Evolutionary conservation across 305 asterid species (phyloP).

Genomic region (Fraxinus velutina): DNA sequence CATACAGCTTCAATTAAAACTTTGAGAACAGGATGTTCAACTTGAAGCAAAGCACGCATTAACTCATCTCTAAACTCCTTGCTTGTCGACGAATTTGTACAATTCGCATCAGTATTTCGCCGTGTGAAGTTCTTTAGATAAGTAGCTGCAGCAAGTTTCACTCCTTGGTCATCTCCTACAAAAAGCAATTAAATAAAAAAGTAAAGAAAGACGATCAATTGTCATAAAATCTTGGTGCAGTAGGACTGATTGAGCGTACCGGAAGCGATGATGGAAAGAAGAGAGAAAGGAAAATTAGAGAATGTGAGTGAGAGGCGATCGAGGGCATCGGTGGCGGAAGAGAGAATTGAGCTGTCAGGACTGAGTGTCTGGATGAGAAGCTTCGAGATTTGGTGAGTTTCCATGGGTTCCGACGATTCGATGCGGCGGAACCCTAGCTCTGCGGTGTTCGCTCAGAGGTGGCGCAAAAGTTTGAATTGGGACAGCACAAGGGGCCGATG

Average conservation of each 20-base stretch:
- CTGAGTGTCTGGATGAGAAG: conserved; percentile 36
- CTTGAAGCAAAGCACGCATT: conserved; percentile 32
- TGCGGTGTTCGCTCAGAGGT: neutral
- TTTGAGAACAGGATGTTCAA: conserved; percentile 32
- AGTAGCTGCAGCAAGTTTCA: conserved; percentile 37
- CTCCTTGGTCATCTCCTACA: conserved; percentile 30
- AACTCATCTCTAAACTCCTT: conserved; percentile 40
- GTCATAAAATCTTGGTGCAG: neutral
- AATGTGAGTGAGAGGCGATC: conserved; percentile 25
- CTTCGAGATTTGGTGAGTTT: conserved; percentile 22
- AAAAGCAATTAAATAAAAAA: conserved; percentile 1
- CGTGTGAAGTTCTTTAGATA: conserved; percentile 42
- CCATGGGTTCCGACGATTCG: conserved; percentile 25
- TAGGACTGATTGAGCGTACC: conserved; percentile 13
- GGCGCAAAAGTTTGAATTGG: conserved; percentile 9
- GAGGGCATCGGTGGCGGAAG: conserved; percentile 36
- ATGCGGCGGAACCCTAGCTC: conserved; percentile 32
- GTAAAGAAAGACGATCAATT: neutral
- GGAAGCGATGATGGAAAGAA: conserved; percentile 31
- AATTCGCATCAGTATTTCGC: conserved; percentile 23
- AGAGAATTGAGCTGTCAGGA: conserved; percentile 24
- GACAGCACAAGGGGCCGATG: neutral
- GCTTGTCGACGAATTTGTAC: conserved; percentile 15
- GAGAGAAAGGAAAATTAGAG: conserved; percentile 30
- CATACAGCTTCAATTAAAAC: conserved; percentile 40